A percentile compares a stretch with the other conserved stretches of the same genome.
phyloP scores from a whole-genome alignment of 2,329 filamentous ascomycete genomes.

The Colletotrichum eleusines region DNA sequence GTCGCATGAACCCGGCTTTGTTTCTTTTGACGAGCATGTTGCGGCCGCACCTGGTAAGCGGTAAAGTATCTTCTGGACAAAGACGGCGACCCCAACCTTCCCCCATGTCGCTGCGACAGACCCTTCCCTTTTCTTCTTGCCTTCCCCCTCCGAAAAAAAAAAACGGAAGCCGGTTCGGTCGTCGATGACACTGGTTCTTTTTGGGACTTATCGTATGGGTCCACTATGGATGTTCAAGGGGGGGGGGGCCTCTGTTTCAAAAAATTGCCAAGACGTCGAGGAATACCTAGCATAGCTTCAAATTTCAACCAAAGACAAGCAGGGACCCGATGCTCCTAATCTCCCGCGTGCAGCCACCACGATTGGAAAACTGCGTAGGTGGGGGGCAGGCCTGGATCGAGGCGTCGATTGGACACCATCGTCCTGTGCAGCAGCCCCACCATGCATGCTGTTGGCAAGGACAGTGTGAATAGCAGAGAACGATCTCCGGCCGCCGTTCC shows the following conservation, averaged over 20 bases:
- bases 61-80: not conserved
- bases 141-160: too few relatives aligned
- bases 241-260: conserved; percentile 38
- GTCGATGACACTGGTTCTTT: conserved; percentile 17
- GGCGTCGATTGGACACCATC: not conserved
- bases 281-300: conserved; percentile 34
- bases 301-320: conserved; percentile 23
- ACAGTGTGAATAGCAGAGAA: not conserved
- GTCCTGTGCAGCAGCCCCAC: not conserved
- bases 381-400: not conserved
- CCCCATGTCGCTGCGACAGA: not conserved
- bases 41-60: not conserved
- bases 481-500: conserved; percentile 32
- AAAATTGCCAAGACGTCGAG: conserved; percentile 38
- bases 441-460: fast-evolving
- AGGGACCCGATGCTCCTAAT: conserved; percentile 30
- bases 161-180: not conserved
- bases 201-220: conserved; percentile 5
- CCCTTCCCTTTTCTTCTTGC: not conserved
- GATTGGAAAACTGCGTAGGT: not conserved
- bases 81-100: not conserved
- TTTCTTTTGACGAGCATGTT: conserved; percentile 9
- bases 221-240: conserved; percentile 12
- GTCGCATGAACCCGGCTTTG: conserved; percentile 11
- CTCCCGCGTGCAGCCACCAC: conserved; percentile 9